These are phyloP conservation scores for Chrysophaeum taylorii DNA, from an alignment of 352 stramenopile genomes.

Conservation along the genomic window DNA sequence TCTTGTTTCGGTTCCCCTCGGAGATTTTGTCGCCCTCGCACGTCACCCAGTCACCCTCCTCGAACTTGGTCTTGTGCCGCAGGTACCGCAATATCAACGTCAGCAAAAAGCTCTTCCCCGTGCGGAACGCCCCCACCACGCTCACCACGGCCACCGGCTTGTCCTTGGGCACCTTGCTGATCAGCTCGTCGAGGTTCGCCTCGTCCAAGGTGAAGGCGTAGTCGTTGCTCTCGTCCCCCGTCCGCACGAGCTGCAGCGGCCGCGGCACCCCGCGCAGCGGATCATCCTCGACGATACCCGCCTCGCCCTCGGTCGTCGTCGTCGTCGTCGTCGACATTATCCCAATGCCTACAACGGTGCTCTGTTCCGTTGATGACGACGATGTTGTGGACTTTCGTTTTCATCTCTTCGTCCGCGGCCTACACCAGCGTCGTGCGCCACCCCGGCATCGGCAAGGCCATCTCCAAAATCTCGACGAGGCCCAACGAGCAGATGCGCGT, in stretches of 20 bases:
- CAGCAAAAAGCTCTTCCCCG: conserved; percentile 94
- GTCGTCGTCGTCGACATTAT: too few relatives aligned
- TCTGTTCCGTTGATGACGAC: too few relatives aligned
- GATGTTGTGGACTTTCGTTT: too few relatives aligned
- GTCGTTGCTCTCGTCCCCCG: conserved; percentile 49
- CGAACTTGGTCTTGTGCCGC: conserved; percentile 52
- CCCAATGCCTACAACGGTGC: too few relatives aligned
- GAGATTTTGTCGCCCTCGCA: conserved; percentile 21
- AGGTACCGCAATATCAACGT: conserved; percentile 94
- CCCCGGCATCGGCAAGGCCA: too few relatives aligned
- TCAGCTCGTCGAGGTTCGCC: conserved; percentile 44
- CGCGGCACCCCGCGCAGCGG: too few relatives aligned
- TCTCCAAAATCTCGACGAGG: too few relatives aligned
- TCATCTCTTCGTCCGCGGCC: too few relatives aligned
- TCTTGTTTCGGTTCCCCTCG: conserved; percentile 36
- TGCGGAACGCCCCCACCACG: conserved; percentile 95
- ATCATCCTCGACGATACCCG: too few relatives aligned
- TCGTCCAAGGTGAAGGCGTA: background rate
- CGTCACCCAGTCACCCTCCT: conserved; percentile 29
- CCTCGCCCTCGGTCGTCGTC: too few relatives aligned
- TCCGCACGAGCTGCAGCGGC: conserved; percentile 53
- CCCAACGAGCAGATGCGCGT: too few relatives aligned
- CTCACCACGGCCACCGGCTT: conserved; percentile 95
- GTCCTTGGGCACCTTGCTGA: conserved; percentile 62
- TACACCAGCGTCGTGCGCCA: too few relatives aligned